These are phyloP conservation scores for Parasarocladium wereldwijsianum DNA, from an alignment of 2,329 filamentous ascomycete genomes.

Conservation along the genomic window DNA sequence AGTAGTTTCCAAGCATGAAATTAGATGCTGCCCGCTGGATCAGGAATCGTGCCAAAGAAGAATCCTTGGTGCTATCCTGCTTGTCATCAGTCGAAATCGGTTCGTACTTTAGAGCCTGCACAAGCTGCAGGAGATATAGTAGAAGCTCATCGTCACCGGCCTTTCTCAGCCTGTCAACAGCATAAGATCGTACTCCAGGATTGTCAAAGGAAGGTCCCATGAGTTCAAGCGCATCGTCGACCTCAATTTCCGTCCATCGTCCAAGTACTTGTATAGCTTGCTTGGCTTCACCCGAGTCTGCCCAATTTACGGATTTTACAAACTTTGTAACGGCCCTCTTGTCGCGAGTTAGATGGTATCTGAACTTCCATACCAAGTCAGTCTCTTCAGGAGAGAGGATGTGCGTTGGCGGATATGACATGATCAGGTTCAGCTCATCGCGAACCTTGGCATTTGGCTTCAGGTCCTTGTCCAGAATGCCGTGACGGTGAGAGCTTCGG, in stretches of 20 bases:
- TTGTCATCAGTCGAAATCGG: constrained; percentile 46
- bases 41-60: constrained; percentile 77
- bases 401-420: constrained; percentile 87
- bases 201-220: constrained; percentile 89
- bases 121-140: constrained; percentile 82
- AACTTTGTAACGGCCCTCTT: constrained; percentile 92
- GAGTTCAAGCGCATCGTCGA: constrained; percentile 89
- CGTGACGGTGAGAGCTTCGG: constrained; percentile 76
- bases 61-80: constrained; percentile 52
- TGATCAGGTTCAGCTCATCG: constrained; percentile 81
- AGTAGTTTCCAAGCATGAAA: constrained; percentile 82
- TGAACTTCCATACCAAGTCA: constrained; percentile 93
- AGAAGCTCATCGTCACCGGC: constrained; percentile 85
- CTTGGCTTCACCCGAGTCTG: constrained; percentile 66
- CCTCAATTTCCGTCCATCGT: constrained; percentile 92
- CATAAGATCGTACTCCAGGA: constrained; percentile 75
- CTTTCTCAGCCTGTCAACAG: constrained; percentile 81
- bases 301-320: constrained; percentile 95
- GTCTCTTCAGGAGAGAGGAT: constrained; percentile 81
- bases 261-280: constrained; percentile 82
- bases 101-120: constrained; percentile 92
- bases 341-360: constrained; percentile 84
- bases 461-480: constrained; percentile 85
- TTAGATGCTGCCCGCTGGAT: constrained; percentile 79
- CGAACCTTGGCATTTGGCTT: constrained; percentile 93